Evolutionary conservation across 2,329 filamentous ascomycete species (phyloP), one percentile per base, ranked within the genome.

Genomic region (Fusarium sp.): DNA sequence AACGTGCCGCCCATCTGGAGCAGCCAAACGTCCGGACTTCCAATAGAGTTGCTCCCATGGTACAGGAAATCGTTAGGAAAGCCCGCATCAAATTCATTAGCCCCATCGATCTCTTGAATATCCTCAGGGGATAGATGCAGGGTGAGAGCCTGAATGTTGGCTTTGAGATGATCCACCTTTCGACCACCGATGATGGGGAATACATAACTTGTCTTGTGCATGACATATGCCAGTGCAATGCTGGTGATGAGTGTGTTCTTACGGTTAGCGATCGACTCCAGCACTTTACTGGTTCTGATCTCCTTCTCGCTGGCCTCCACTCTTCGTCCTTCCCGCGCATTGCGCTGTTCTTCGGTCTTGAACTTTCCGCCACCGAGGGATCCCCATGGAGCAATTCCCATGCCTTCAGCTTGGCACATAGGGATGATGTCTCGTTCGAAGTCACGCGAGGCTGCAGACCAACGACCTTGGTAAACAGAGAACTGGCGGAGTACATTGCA

Each of bases 171-270:
- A 54, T 91, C 88, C 14, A 93, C 80, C 74, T 90, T 94, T 15
- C 92, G 86, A 1, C 91, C 90, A 15, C 92, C 92, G 8, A 94
- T 84, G 44, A 94, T 89, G 2, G 93, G 93, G 77, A 93, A 93
- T 17, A 94, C 90, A 75, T 93, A 89, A 0, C 91, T 88, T 1
- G 90, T 84, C 82, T 94, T 94, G 71, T 89, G 86, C 85, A 93
- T 87, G 18, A 94, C 89, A 76, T 94, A 94, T 4, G 92, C 92
- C 29, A 94, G 81, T 13, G 92, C 92, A 62, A 87, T 79, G 68
- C 83, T 84, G 20, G 84, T 86, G 70, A 86, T 81, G 57, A 79
- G 72, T 5, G 83, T 84, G 68, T 79, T 78, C 72, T 84, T 84
- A 65, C 81, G 81, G 29, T 75, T 72, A 50, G 85, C 85, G 49